A percentile compares a stretch with the other conserved stretches of the same genome.
Evolutionary conservation across 768 basidiomycete species (phyloP).

Genomic region (Mycena metata): DNA sequence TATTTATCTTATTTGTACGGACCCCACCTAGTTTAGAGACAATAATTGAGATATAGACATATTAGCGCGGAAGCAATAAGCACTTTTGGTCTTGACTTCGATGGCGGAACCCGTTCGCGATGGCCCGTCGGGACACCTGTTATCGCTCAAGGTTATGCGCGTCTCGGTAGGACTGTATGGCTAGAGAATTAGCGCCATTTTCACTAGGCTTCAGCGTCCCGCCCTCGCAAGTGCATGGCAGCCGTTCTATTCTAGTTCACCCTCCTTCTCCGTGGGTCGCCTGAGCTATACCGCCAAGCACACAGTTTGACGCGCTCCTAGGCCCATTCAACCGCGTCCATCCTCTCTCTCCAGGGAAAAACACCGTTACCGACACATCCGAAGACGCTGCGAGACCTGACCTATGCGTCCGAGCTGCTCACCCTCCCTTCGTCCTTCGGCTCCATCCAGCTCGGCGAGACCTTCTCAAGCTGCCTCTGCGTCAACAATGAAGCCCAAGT

Average conservation of each 20-base stretch:
- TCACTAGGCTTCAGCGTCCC: constrained; percentile 66
- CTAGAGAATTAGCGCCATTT: constrained; percentile 1
- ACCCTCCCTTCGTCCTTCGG: constrained; percentile 89
- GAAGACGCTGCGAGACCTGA: constrained; percentile 87
- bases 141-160: constrained; percentile 90
- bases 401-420: constrained; percentile 82
- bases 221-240: constrained; percentile 84
- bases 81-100: neutral
- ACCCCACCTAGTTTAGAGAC: constrained; percentile 1
- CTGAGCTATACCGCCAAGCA: neutral
- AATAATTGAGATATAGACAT: neutral
- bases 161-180: constrained; percentile 73
- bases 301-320: constrained; percentile 38
- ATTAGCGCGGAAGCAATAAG: neutral
- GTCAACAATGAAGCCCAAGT: constrained; percentile 83
- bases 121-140: constrained; percentile 67
- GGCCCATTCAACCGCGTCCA: constrained; percentile 82
- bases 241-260: constrained; percentile 88
- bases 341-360: constrained; percentile 81
- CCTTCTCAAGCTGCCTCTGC: constrained; percentile 85
- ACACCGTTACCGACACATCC: constrained; percentile 80
- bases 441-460: constrained; percentile 89
- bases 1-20: constrained; percentile 25
- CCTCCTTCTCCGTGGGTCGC: constrained; percentile 77
- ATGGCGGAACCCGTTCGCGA: constrained; percentile 51